A percentile compares a stretch with the other conserved stretches of the same genome.
phyloP scores from a whole-genome alignment of 2,329 filamentous ascomycete species.

The Capronia americana region DNA sequence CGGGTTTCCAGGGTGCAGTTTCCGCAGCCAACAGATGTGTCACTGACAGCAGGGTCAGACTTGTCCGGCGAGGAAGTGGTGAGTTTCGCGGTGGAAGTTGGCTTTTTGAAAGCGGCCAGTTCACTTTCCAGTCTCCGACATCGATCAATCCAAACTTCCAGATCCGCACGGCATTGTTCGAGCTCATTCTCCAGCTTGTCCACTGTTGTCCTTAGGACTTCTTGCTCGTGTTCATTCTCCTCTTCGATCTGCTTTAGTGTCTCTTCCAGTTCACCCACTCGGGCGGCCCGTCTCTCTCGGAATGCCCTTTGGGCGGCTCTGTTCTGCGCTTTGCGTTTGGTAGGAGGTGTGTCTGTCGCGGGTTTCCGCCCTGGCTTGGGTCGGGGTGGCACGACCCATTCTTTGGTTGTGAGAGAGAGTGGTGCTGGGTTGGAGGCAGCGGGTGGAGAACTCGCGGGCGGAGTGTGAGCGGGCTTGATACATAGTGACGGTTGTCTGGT shows the following conservation, averaged over 20 bases:
- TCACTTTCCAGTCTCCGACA: conserved; percentile 69
- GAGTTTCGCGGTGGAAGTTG: conserved; percentile 45
- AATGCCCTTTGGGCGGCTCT: conserved; percentile 90
- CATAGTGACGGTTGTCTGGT: conserved; percentile 37
- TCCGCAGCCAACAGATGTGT: conserved; percentile 65
- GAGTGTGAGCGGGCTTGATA: conserved; percentile 36
- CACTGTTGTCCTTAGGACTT: conserved; percentile 63
- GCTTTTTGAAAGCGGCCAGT: conserved; percentile 52
- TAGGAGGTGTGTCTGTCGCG: conserved; percentile 87
- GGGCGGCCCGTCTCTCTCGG: conserved; percentile 81
- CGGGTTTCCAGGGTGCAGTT: conserved; percentile 68
- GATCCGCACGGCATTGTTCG: conserved; percentile 65
- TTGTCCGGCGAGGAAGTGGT: conserved; percentile 48
- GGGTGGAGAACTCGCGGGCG: conserved; percentile 41
- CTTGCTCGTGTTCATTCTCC: conserved; percentile 52
- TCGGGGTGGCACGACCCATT: conserved; percentile 84
- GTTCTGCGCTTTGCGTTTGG: conserved; percentile 94
- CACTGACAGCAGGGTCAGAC: conserved; percentile 44
- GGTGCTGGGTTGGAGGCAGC: conserved; percentile 49
- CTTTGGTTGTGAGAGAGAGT: conserved; percentile 73
- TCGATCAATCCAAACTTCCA: conserved; percentile 56
- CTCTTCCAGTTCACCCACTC: conserved; percentile 72
- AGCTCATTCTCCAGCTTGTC: conserved; percentile 67
- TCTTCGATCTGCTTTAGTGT: conserved; percentile 57
- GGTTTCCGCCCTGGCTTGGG: conserved; percentile 93